Base-by-base conservation (phyloP, 2,329 filamentous ascomycete genomes). In the Thermoascus crustaceus region DNA sequence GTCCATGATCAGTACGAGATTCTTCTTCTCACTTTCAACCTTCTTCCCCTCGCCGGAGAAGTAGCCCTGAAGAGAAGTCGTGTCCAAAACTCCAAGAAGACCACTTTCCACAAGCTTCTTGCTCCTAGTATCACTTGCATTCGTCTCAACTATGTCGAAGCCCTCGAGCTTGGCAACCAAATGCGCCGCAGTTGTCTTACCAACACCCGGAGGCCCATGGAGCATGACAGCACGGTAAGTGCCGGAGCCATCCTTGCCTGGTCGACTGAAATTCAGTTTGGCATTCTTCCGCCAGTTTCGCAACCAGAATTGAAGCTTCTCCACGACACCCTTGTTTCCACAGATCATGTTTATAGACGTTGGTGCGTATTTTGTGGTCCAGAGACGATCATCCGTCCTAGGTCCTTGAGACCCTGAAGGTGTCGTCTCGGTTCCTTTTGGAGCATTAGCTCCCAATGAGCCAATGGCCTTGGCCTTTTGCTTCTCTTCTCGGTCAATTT, bases 181-280 rank as follows among this genome's bases (percentile, higher is more conserved):
- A 66, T 98, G 91, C 16, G 91, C 91, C 32, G 93, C 86, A 20
- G 91, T 98, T 2, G 91, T 98, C 65, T 98, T 98, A 48, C 91
- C 91, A 46, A 98, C 94, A 11, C 91, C 91, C 19, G 91, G 91
- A 10, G 91, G 89, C 0, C 91, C 91, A 47, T 93, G 88, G 36
- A 98, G 81, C 57, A 96, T 94, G 46, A 96, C 80, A n/a, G 89
- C 85, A 44, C 91, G 80, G 50, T 82, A 84, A 0, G 73, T 73
- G 21, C 89, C 89, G 56, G 80, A 80, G 2, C 88, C 91, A 60
- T 96, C 88, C 7, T 82, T 73, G 1, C 91, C 91, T 40, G 79
- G 76, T 50, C 80, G 76, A 56, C 87, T 82, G 61, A 98, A 98
- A 34, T 82, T 72, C 41, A 77, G 82, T 55, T 84, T 86, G 38